phyloP scores from a whole-genome alignment of 2,329 filamentous ascomycete genomes.

The Neopestalotiopsis sp. region DNA sequence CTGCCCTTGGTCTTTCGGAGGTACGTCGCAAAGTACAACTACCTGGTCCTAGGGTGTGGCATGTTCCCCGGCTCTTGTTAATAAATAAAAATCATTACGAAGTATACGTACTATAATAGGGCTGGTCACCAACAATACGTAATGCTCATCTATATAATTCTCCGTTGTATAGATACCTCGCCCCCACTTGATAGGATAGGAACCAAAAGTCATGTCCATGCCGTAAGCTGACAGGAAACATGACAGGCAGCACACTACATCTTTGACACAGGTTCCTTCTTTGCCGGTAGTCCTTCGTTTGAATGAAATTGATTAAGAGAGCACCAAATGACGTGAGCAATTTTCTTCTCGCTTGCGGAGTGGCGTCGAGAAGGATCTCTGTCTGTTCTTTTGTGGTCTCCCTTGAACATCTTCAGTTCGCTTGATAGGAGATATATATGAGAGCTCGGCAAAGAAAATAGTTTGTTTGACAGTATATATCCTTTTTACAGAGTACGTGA shows the following conservation, averaged over 20 bases:
- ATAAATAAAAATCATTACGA: not conserved
- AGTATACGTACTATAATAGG: not conserved
- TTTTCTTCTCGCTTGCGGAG: not conserved
- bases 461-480: not conserved
- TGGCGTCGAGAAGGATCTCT: not conserved
- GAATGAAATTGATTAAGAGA: not conserved
- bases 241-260: not conserved
- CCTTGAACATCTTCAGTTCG: too few relatives aligned
- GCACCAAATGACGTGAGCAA: not conserved
- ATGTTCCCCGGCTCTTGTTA: not conserved
- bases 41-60: not conserved
- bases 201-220: not conserved
- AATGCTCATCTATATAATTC: not conserved
- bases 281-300: not conserved
- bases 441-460: too few relatives aligned
- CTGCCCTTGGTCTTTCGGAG: not conserved
- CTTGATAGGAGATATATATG: too few relatives aligned
- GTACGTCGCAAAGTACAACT: not conserved
- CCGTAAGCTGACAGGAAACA: conserved; percentile 9
- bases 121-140: not conserved
- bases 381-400: too few relatives aligned
- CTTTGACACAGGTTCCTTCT: not conserved
- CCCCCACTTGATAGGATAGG: not conserved
- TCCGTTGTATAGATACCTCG: not conserved
- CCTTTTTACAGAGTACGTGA: not conserved